Evolutionary conservation across 2,329 filamentous ascomycete species (phyloP), one percentile per base, ranked within the genome.

Genomic region (Aspergillus candidus): DNA sequence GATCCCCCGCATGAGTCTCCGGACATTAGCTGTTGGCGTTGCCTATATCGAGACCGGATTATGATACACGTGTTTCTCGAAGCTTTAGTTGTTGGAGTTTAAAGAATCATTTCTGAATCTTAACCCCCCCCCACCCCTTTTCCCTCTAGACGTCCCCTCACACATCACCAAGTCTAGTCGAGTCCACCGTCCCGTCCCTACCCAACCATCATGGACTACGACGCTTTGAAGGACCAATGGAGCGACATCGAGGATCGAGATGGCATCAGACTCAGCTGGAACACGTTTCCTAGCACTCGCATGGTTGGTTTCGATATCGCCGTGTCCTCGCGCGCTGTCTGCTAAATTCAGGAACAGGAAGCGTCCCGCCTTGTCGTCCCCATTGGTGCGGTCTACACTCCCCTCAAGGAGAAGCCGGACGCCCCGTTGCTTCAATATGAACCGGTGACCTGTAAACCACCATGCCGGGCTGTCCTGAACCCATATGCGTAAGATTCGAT

Each of bases 251-350:
- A 98, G 74, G 93, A 98, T 63, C 83, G 88, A 57, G 93, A 98
- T 81, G 93, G 93, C 49, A 82, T 97, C 62, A 84, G 93, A 52
- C 78, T 98, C 55, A 96, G 91, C 72, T 98, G 93, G 93, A 98
- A 98, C 67, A 94, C 94, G 49, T 94, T 98, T 63, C 93, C 93
- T 39, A 96, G 90, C 74, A 91, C 91, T 62, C 88, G 93, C 67
- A 96, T 98, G 89, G 90, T 88, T 59, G 58, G 78, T 72, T 44
- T 40, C 38, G 49, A 43, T 44, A 31, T 35, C 34, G 30, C 40
- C 17, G 29, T 36, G 30, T 42, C 31, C 41, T 34, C 35, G 47
- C 46, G 36, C 41, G 42, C 51, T 39, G 48, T 49, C 48, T 44
- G 54, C 55, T 64, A 50, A 70, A 51, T 57, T 49, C 57, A 48